These are phyloP conservation scores for Aurantiochytrium sp. DNA, from an alignment of 108 stramenopile genomes.

Conservation along the genomic window DNA sequence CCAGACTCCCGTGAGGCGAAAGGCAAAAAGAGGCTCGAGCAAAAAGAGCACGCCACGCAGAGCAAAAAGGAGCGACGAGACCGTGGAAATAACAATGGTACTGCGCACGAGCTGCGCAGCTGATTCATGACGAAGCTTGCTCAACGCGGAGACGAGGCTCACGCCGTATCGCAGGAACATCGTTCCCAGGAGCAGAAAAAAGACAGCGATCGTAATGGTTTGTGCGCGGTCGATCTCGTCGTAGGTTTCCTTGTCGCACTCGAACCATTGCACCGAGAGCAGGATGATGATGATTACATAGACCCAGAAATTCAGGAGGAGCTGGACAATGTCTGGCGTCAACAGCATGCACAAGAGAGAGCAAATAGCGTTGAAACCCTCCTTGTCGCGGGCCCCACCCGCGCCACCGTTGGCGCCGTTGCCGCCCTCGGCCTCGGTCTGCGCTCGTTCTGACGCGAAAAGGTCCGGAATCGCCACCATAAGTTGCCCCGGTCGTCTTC, in stretches of 20 bases:
- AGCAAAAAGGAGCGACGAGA: not conserved
- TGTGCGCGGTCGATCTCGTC: not conserved
- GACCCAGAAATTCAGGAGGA: slow-evolving; percentile 7
- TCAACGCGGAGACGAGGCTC: not conserved
- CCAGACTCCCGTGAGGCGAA: not conserved
- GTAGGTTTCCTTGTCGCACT: not conserved
- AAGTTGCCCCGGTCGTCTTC: not conserved
- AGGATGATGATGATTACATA: slow-evolving; percentile 6
- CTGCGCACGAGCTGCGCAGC: not conserved
- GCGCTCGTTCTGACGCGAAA: not conserved
- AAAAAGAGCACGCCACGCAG: slow-evolving; percentile 4
- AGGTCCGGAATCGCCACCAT: not conserved
- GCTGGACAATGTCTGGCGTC: not conserved
- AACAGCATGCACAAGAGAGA: not conserved
- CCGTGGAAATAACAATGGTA: not conserved
- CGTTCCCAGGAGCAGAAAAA: not conserved
- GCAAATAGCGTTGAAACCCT: slow-evolving; percentile 13
- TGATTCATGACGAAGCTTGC: not conserved
- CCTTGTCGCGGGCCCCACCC: not conserved
- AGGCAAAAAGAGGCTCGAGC: not conserved
- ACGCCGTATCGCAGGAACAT: not conserved
- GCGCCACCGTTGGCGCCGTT: not conserved
- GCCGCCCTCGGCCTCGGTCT: not conserved
- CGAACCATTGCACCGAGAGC: not conserved
- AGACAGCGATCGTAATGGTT: not conserved